Percentiles rank a stretch among this genome's conserved stretches.
Conservation (phyloP, 306 rosid genomes). For the Cicer bijugum region DNA sequence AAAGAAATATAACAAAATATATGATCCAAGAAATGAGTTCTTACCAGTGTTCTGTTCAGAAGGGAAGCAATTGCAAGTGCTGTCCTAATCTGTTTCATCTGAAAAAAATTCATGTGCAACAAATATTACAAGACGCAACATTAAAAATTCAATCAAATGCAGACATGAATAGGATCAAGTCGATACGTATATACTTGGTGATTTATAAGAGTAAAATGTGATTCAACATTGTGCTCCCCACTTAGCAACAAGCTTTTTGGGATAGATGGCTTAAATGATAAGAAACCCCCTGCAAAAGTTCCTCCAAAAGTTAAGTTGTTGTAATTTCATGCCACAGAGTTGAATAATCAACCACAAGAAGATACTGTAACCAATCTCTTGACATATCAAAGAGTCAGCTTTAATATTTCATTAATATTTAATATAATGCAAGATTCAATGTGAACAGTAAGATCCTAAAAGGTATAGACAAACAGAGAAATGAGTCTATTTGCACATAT, state of each 20-base stretch:
- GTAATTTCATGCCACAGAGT: conserved; percentile 32
- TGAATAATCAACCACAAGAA: conserved; percentile 32
- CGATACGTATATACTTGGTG: conserved; percentile 75
- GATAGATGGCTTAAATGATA: conserved; percentile 83
- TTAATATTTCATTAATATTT: conserved; percentile 31
- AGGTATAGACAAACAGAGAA: conserved; percentile 30
- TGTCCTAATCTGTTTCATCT: conserved; percentile 87
- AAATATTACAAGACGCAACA: conserved; percentile 40
- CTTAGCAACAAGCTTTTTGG: conserved; percentile 72
- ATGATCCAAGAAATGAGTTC: conserved; percentile 43
- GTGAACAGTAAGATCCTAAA: conserved; percentile 15
- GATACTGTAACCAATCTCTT: conserved; percentile 26
- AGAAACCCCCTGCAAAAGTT: conserved; percentile 82
- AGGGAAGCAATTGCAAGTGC: conserved; percentile 93
- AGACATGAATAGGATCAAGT: conserved; percentile 45
- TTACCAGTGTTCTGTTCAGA: conserved; percentile 89
- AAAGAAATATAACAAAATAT: conserved; percentile 13
- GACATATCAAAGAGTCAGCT: conserved; percentile 21
- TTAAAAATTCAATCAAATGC: conserved; percentile 39
- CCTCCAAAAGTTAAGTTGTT: conserved; percentile 39
- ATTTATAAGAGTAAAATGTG: conserved; percentile 89
- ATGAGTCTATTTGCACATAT: conserved; percentile 22
- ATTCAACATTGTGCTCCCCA: conserved; percentile 72
- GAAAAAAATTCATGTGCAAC: conserved; percentile 43
- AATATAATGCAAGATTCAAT: conserved; percentile 35